Conservation (phyloP, 2,329 filamentous ascomycete genomes). For the Fusarium acutatum region DNA sequence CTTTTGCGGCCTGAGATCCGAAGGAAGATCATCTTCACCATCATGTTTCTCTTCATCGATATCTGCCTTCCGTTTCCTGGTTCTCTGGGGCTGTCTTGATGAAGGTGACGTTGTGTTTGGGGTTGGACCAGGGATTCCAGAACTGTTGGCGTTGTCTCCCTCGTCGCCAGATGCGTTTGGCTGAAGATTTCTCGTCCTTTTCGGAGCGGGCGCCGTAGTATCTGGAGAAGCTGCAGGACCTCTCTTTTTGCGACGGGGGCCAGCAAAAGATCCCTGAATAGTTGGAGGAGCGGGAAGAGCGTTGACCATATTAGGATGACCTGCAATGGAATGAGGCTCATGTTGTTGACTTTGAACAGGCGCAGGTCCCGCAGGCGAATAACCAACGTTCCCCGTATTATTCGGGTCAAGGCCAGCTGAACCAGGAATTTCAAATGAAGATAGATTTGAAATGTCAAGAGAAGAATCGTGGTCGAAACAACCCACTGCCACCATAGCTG, state of each 20-base stretch:
- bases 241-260: not conserved
- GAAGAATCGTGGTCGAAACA: not conserved
- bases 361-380: not conserved
- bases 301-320: not conserved
- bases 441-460: not conserved
- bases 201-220: not conserved
- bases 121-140: not conserved
- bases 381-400: not conserved
- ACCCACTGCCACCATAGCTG: fast-evolving
- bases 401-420: not conserved
- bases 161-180: not conserved
- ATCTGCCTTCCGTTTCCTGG: not conserved
- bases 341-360: not conserved
- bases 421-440: too few relatives aligned
- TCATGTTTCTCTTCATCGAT: not conserved
- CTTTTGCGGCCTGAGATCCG: not conserved
- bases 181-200: not conserved
- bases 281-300: not conserved
- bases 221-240: not conserved
- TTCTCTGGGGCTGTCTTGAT: not conserved
- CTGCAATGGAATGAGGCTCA: not conserved
- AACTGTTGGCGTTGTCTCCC: not conserved
- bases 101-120: not conserved
- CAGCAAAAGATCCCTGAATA: not conserved
- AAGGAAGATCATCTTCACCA: not conserved